Base-by-base conservation (phyloP, 352 stramenopile genomes). In the Aphanomyces invadans region DNA sequence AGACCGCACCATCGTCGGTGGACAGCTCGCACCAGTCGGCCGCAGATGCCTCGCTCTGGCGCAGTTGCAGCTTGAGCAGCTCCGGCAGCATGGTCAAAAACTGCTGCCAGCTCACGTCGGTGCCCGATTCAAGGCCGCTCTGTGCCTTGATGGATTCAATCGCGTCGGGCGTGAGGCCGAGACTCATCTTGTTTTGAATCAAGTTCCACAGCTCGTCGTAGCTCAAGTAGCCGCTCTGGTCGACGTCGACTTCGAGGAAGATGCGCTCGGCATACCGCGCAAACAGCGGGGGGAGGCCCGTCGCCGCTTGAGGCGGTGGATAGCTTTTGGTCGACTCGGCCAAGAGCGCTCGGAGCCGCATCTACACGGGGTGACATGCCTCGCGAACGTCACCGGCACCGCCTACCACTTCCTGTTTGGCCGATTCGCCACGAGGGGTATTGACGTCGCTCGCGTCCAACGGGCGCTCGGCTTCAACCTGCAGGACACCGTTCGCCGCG, bases 401-500 rank as follows among this genome's bases (percentile, higher is more conserved):
- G 56, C 48, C 46, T 44, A 60, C 29, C 45, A 74, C 70, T 52
- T 74, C 70, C 23, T 62, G 42, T 39, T 73, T 72, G 55, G 70
- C 70, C 9, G 38, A 36, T 9, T 62, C 31, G 9, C 44, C 70
- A 17, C 69, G 64, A 7, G 69, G 69, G 17, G 70, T 69, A 39
- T 71, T 46, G n/a, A 74, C 66, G 32, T 74, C 70, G 17, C 66
- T 73, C 19, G 59, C 70, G 42, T 74, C 70, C 10, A 74, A 48
- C 32, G 70, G 70, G 25, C 59, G 52, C 28, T 53, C 29, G 2
- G 39, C 26, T n/a, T 73, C 70, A 25, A 23, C 46, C 5, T 68
- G 31, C 5, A 74, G 19, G 5, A 70, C 23, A 2, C 39, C 56
- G 19, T 54, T 73, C 44, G 54, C 62, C 3, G 55, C 48, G 17